phyloP scores from a whole-genome alignment of 176 grass and related monocot genomes.

The Puccinellia tenuiflora region DNA sequence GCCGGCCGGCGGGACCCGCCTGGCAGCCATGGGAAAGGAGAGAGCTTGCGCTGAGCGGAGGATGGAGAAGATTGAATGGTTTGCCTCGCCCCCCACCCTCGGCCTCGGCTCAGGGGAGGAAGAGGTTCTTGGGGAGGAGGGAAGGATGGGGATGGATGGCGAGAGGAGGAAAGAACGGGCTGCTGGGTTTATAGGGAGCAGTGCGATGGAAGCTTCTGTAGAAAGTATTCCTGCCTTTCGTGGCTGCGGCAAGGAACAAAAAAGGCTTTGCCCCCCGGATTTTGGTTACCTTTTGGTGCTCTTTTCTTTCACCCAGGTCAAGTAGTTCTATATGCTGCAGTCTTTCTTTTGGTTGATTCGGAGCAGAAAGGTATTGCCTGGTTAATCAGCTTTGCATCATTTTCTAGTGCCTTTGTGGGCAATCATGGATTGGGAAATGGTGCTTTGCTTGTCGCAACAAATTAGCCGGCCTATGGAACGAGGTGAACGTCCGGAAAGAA shows the following conservation, averaged over 20 bases:
- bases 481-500: not conserved
- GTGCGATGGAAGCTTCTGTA: not conserved
- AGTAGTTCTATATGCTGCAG: not conserved
- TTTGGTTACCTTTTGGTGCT: not conserved
- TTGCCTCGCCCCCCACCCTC: not conserved
- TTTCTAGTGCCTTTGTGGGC: not conserved
- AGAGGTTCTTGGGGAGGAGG: not conserved
- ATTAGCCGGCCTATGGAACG: not conserved
- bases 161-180: not conserved
- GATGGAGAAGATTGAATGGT: not conserved
- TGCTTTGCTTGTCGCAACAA: not conserved
- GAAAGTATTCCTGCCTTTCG: not conserved
- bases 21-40: constrained; percentile 10
- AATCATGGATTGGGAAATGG: not conserved
- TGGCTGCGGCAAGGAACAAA: too few relatives aligned
- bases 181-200: constrained; percentile 14
- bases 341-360: constrained; percentile 3
- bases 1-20: constrained; percentile 22
- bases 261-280: not conserved
- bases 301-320: constrained; percentile 27
- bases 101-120: not conserved
- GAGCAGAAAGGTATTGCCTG: constrained; percentile 16
- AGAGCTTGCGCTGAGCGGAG: constrained; percentile 5
- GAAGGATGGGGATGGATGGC: not conserved
- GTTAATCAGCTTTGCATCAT: constrained; percentile 4